Evolutionary conservation across 139 green algal species (phyloP).

Genomic region (Coelastrella sp.): DNA sequence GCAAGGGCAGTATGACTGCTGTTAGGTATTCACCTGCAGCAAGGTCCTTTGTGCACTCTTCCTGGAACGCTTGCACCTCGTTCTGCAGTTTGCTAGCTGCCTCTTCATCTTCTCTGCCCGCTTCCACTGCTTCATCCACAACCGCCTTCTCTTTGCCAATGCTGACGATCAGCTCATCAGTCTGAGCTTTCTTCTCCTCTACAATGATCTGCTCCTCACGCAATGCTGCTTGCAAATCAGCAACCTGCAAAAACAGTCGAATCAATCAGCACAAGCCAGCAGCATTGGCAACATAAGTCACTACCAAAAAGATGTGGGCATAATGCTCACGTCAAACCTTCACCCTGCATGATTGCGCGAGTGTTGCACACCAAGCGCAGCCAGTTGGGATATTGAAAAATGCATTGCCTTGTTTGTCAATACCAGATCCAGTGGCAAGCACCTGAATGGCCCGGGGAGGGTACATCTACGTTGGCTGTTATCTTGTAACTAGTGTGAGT

Average conservation of each 20-base stretch:
- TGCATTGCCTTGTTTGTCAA: too few relatives aligned
- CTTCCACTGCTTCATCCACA: constrained; percentile 90
- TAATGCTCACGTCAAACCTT: neutral
- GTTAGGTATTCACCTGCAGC: constrained; percentile 11
- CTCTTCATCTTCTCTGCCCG: constrained; percentile 77
- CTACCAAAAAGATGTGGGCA: neutral
- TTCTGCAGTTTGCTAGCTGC: constrained; percentile 58
- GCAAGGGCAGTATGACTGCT: neutral
- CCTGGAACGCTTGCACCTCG: constrained; percentile 88
- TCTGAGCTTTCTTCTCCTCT: constrained; percentile 91
- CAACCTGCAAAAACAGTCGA: constrained; percentile 74
- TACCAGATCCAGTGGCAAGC: too few relatives aligned
- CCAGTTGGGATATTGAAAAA: too few relatives aligned
- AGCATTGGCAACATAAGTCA: neutral
- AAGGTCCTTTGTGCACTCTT: constrained; percentile 82
- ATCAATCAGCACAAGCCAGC: neutral
- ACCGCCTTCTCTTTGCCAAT: constrained; percentile 91
- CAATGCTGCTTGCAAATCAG: constrained; percentile 84
- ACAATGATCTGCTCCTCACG: constrained; percentile 91
- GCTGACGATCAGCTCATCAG: constrained; percentile 89
- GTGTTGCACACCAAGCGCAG: too few relatives aligned
- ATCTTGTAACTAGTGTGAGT: too few relatives aligned
- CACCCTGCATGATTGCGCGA: neutral
- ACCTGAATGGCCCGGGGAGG: too few relatives aligned
- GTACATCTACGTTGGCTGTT: too few relatives aligned